Conservation (phyloP, 2,329 filamentous ascomycete genomes). For the Ophiostoma angusticollis region DNA sequence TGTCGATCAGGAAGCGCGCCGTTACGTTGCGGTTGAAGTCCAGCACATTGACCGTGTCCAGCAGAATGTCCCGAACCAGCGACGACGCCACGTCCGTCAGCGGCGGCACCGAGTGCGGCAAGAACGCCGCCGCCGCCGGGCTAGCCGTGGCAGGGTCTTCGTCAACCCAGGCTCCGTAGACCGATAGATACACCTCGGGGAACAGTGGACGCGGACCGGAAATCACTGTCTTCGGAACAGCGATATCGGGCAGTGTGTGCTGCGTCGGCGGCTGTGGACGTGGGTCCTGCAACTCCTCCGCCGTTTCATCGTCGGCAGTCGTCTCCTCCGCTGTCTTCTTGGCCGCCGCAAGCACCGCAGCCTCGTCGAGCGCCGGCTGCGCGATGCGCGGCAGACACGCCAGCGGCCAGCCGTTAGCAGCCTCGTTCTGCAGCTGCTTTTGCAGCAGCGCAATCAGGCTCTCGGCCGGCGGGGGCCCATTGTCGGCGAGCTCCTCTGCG, state of each 20-base stretch:
- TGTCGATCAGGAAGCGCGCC: constrained; percentile 80
- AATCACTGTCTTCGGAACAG: constrained; percentile 61
- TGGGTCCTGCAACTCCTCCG: constrained; percentile 48
- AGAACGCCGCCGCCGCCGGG: constrained; percentile 48
- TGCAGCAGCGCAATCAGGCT: constrained; percentile 75
- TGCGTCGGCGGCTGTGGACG: constrained; percentile 46
- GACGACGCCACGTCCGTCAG: constrained; percentile 65
- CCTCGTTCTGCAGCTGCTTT: constrained; percentile 70
- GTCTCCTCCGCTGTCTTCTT: too few relatives aligned
- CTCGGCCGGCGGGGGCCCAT: constrained; percentile 46
- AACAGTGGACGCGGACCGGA: constrained; percentile 67
- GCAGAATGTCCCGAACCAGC: constrained; percentile 70
- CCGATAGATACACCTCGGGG: constrained; percentile 87
- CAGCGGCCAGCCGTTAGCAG: constrained; percentile 61
- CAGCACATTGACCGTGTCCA: constrained; percentile 87
- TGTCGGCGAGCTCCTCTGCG: constrained; percentile 41
- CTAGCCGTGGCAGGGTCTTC: constrained; percentile 1
- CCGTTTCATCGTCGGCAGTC: too few relatives aligned
- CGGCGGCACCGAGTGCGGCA: constrained; percentile 76
- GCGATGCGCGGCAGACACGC: constrained; percentile 55
- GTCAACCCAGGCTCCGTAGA: constrained; percentile 40
- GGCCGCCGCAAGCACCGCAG: too few relatives aligned
- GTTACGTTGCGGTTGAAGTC: constrained; percentile 83
- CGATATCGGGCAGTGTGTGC: constrained; percentile 64
- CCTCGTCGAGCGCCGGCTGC: constrained; percentile 48